phyloP scores from a whole-genome alignment of 2,329 filamentous ascomycete species.

The Coniochaeta sp. region DNA sequence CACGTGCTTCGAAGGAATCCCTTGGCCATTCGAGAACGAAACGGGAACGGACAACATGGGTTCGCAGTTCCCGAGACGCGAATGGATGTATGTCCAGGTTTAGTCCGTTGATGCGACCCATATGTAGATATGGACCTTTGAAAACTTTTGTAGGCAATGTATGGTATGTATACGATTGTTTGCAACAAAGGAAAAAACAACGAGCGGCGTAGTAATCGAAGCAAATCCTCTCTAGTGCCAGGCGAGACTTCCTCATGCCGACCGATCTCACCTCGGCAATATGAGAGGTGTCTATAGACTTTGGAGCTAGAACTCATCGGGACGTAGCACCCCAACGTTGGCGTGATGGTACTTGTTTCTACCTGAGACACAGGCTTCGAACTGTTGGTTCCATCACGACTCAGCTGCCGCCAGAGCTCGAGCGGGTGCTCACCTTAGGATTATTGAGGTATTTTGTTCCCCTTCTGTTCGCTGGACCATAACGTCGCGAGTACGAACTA shows the following conservation, averaged over 20 bases:
- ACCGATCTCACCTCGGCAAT: background rate
- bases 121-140: no score
- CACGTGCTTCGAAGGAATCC: constrained; percentile 1
- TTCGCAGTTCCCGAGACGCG: background rate
- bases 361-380: background rate
- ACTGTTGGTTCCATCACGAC: background rate
- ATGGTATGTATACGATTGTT: no score
- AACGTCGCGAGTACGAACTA: background rate
- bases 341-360: background rate
- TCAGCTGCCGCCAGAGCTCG: background rate
- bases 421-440: background rate
- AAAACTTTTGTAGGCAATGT: no score
- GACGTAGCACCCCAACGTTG: background rate
- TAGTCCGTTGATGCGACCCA: no score
- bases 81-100: no score
- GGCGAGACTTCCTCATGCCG: no score
- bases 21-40: background rate
- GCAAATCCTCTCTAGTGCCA: no score
- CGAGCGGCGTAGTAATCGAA: no score
- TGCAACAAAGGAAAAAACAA: no score
- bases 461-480: background rate
- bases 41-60: background rate
- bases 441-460: background rate
- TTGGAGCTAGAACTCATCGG: background rate
- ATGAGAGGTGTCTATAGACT: background rate